A percentile compares a stretch with the other conserved stretches of the same genome.
phyloP scores from a whole-genome alignment of 257 asterid genomes.

The Eucommia ulmoides region DNA sequence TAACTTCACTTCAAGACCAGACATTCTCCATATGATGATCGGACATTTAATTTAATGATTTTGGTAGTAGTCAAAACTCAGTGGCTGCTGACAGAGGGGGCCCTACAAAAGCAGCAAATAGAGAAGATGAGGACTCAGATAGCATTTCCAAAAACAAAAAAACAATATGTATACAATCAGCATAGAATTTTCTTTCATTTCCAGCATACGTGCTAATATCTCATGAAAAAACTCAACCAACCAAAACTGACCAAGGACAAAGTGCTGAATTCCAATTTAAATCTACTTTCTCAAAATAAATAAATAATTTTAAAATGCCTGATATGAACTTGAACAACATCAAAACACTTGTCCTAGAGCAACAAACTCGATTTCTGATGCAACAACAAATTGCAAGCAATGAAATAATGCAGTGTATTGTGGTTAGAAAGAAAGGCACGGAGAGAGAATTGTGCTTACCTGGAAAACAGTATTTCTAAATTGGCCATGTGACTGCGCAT shows the following conservation, averaged over 20 bases:
- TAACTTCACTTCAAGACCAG: no score
- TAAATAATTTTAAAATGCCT: background rate
- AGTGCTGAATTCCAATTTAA: background rate
- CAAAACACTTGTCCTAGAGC: no score
- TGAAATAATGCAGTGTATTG: background rate
- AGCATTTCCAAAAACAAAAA: background rate
- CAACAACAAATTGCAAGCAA: background rate
- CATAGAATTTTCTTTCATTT: background rate
- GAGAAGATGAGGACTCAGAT: background rate
- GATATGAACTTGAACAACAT: background rate
- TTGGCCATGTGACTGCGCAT: constrained; percentile 83
- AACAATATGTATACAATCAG: background rate
- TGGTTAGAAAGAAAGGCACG: background rate
- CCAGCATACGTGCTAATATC: background rate
- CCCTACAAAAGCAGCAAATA: constrained; percentile 25
- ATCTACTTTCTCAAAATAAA: background rate
- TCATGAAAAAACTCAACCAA: background rate
- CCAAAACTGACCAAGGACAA: background rate
- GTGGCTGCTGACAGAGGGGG: constrained; percentile 85
- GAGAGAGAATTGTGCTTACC: constrained; percentile 24
- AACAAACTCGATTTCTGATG: background rate
- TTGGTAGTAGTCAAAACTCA: constrained; percentile 73
- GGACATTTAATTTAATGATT: no score
- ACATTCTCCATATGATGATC: no score
- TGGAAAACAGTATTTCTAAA: constrained; percentile 57